Evolutionary conservation across 1,284 basidiomycete species (phyloP).

Genomic region (Cryptococcus sp.): DNA sequence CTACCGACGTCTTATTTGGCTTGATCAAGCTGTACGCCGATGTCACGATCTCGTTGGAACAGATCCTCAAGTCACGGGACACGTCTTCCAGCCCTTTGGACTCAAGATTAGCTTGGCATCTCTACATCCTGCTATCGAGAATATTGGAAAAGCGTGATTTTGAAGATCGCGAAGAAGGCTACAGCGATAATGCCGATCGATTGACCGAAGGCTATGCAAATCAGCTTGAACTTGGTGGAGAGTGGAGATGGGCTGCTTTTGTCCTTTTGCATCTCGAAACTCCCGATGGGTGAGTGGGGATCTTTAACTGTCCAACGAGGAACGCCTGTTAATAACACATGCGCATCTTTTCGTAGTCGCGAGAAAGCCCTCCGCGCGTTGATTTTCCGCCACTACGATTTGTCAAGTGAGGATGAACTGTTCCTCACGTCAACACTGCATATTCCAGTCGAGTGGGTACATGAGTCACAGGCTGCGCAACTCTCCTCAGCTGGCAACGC

Average conservation of each 20-base stretch:
- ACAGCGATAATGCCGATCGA: slow-evolving; percentile 78
- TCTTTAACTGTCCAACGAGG: slow-evolving; percentile 32
- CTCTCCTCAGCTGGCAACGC: slow-evolving; percentile 57
- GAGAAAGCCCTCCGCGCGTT: slow-evolving; percentile 78
- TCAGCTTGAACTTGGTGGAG: slow-evolving; percentile 78
- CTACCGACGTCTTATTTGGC: slow-evolving; percentile 74
- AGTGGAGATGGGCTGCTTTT: slow-evolving; percentile 84
- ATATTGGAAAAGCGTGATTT: slow-evolving; percentile 83
- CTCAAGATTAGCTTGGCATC: slow-evolving; percentile 85
- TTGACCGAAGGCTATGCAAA: slow-evolving; percentile 81
- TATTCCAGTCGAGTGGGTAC: slow-evolving; percentile 82
- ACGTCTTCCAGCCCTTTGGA: slow-evolving; percentile 76
- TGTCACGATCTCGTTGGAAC: slow-evolving; percentile 56
- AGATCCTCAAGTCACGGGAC: slow-evolving; percentile 64
- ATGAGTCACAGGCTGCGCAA: slow-evolving; percentile 67
- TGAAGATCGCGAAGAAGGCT: slow-evolving; percentile 72
- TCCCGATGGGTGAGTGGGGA: slow-evolving; percentile 64
- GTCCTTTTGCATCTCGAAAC: slow-evolving; percentile 87
- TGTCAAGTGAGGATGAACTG: slow-evolving; percentile 67
- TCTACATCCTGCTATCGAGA: slow-evolving; percentile 83
- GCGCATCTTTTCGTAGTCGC: slow-evolving; percentile 59
- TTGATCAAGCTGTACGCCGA: slow-evolving; percentile 75
- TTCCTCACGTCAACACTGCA: slow-evolving; percentile 75
- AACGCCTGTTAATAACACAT: slow-evolving; percentile 3
- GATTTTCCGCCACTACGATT: slow-evolving; percentile 69